A percentile compares a stretch with the other conserved stretches of the same genome.
Conservation (phyloP, 78 protist genomes). For the Dictyostelium discoideum region DNA sequence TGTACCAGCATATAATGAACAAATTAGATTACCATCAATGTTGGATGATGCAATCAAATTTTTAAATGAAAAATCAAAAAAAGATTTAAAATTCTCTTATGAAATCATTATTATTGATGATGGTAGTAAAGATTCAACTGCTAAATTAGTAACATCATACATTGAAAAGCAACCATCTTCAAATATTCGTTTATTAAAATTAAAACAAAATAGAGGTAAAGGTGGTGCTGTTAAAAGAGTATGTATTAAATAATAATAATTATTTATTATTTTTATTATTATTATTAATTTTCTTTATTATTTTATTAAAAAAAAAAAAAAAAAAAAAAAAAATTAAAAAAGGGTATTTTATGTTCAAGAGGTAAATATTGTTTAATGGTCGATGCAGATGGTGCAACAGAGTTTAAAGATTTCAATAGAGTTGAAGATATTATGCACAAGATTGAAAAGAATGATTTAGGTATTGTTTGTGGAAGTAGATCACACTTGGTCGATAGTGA, state of each 20-base stretch:
- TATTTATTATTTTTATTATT: neutral
- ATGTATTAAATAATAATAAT: neutral
- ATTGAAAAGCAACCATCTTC: conserved; percentile 18
- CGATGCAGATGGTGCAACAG: conserved; percentile 92
- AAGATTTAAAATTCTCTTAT: conserved; percentile 46
- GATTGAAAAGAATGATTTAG: conserved; percentile 37
- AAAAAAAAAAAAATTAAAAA: neutral
- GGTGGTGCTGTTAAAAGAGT: conserved; percentile 90
- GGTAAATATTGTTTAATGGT: conserved; percentile 81
- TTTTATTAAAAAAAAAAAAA: too few species aligned
- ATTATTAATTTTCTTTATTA: neutral
- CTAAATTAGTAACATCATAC: conserved; percentile 10
- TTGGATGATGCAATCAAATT: conserved; percentile 58
- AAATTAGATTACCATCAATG: conserved; percentile 62
- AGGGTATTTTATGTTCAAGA: conserved; percentile 76
- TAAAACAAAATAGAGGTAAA: conserved; percentile 83
- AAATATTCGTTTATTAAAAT: conserved; percentile 51
- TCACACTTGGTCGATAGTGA: conserved; percentile 83
- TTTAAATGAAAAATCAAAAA: conserved; percentile 22
- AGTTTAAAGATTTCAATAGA: conserved; percentile 45
- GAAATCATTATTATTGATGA: conserved; percentile 91
- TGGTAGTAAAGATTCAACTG: conserved; percentile 84
- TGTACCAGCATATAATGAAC: conserved; percentile 90
- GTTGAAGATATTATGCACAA: conserved; percentile 55
- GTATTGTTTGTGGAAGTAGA: conserved; percentile 86